A percentile compares a stretch with the other conserved stretches of the same genome.
phyloP scores from a whole-genome alignment of 768 basidiomycete species.

The Termitomyces eurrhizus region DNA sequence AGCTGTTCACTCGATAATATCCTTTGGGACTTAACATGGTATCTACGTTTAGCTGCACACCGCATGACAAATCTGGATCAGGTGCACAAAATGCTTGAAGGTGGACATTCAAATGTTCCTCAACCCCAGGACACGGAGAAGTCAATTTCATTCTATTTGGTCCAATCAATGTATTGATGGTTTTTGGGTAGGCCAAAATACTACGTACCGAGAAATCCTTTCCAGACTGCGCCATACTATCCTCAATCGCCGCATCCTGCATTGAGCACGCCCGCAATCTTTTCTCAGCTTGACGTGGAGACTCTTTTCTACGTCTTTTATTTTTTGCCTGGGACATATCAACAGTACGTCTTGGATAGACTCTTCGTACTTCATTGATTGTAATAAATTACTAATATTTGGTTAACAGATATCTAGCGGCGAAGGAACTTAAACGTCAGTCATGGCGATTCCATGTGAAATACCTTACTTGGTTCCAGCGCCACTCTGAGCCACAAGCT shows the following conservation, averaged over 20 bases:
- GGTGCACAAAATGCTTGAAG: conserved; percentile 90
- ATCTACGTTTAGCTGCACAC: conserved; percentile 49
- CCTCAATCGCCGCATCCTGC: conserved; percentile 83
- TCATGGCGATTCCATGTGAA: conserved; percentile 99
- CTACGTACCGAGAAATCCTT: conserved; percentile 91
- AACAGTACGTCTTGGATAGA: conserved; percentile 62
- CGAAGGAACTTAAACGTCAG: conserved; percentile 94
- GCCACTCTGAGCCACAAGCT: conserved; percentile 95
- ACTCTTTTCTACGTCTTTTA: conserved; percentile 99
- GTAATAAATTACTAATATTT: not conserved
- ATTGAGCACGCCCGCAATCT: conserved; percentile 79
- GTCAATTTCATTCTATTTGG: conserved; percentile 36
- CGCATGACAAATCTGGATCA: conserved; percentile 86
- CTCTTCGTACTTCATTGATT: not conserved
- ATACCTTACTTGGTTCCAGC: conserved; percentile 99
- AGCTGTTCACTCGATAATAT: not conserved
- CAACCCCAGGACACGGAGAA: conserved; percentile 95
- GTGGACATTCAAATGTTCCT: conserved; percentile 84
- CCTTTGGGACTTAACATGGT: conserved; percentile 5
- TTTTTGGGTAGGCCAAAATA: conserved; percentile 78
- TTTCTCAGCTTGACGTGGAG: conserved; percentile 91
- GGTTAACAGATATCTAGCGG: conserved; percentile 76
- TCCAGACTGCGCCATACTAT: conserved; percentile 89
- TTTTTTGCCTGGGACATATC: conserved; percentile 95
- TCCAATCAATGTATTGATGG: conserved; percentile 9